Conservation (phyloP, 441 rosid genomes). For the Corymbia calophylla region DNA sequence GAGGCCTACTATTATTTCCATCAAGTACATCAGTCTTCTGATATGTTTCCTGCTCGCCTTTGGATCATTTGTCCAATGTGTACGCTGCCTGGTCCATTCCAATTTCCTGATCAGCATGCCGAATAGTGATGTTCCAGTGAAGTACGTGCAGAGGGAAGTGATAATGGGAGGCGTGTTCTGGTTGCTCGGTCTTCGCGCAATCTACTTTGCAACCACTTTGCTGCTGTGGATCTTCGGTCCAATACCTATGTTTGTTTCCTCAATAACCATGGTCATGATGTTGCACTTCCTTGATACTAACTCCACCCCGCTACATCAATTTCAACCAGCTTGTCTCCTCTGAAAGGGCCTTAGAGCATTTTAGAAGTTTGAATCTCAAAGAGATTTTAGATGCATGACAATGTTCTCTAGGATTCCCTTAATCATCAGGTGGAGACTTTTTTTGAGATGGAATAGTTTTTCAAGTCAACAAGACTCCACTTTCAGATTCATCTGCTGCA, state of each 20-base stretch:
- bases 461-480: background rate
- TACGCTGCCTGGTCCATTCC: constrained; percentile 15
- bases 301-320: constrained; percentile 11
- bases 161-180: constrained; percentile 23
- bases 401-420: background rate
- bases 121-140: constrained; percentile 14
- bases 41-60: constrained; percentile 23
- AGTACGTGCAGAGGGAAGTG: constrained; percentile 16
- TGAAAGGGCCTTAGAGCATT: background rate
- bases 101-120: constrained; percentile 28
- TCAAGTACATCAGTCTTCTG: constrained; percentile 19
- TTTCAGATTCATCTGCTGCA: background rate
- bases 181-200: constrained; percentile 23
- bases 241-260: constrained; percentile 35
- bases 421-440: background rate
- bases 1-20: constrained; percentile 6
- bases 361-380: background rate
- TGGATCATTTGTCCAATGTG: constrained; percentile 20
- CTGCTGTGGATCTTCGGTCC: constrained; percentile 46
- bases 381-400: background rate
- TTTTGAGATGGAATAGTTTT: background rate
- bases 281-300: constrained; percentile 18
- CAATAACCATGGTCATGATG: constrained; percentile 23
- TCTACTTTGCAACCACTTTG: constrained; percentile 30
- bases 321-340: background rate